Percentiles rank a stretch among this genome's conserved stretches.
Evolutionary conservation across 2,329 filamentous ascomycete species (phyloP).

Genomic region (Penicillium sp.): DNA sequence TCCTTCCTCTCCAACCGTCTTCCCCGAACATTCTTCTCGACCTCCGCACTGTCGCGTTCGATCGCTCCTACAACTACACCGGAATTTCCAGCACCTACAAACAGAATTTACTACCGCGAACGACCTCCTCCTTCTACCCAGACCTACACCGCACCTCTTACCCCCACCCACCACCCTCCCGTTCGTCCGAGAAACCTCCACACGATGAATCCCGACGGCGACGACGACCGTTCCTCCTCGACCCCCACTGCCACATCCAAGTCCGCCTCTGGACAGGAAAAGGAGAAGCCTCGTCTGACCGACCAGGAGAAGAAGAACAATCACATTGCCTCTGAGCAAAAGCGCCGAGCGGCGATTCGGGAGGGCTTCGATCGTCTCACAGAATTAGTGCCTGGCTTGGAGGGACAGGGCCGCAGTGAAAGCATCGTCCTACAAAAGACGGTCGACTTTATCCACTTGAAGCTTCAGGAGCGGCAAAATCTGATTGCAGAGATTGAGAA

Average conservation of each 20-base stretch:
- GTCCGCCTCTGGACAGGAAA: constrained; percentile 33
- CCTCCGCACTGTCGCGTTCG: constrained; percentile 6
- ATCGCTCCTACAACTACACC: not conserved
- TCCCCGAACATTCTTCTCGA: constrained; percentile 1
- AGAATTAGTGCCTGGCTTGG: constrained; percentile 75
- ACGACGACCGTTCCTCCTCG: constrained; percentile 37
- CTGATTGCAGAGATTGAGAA: constrained; percentile 63
- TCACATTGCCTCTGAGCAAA: constrained; percentile 67
- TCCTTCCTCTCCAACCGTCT: constrained; percentile 16
- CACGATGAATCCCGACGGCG: constrained; percentile 32
- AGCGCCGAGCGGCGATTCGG: constrained; percentile 73
- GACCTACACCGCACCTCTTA: not conserved
- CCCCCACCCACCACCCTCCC: not conserved
- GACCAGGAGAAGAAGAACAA: constrained; percentile 74
- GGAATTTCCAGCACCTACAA: not conserved
- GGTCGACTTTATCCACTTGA: constrained; percentile 64
- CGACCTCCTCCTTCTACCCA: not conserved
- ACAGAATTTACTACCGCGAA: no score
- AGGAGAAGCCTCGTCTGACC: constrained; percentile 65
- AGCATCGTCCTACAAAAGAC: constrained; percentile 76
- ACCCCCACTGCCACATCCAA: constrained; percentile 36
- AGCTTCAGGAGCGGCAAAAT: constrained; percentile 60
- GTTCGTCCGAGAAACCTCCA: constrained; percentile 3
- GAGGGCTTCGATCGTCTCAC: constrained; percentile 82
- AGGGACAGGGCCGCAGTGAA: constrained; percentile 82